phyloP scores from a whole-genome alignment of 2,329 filamentous ascomycete species.

The Macrophomina phaseolina region DNA sequence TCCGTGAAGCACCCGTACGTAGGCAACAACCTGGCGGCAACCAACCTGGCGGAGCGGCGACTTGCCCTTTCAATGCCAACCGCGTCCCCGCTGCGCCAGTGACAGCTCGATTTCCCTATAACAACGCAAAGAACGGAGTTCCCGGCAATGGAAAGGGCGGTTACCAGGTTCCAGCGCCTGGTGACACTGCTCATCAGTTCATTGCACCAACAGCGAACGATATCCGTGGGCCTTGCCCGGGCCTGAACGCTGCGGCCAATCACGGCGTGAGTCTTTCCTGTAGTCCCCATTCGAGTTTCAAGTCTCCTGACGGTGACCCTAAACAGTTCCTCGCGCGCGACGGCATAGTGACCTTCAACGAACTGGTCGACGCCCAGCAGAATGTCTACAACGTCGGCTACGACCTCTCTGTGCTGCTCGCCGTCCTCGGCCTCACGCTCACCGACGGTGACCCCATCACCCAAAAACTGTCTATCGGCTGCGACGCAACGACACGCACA shows the following conservation, averaged over 20 bases:
- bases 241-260: constrained; percentile 51
- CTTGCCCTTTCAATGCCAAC: constrained; percentile 48
- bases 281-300: not conserved
- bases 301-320: not conserved
- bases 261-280: constrained; percentile 35
- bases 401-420: constrained; percentile 49
- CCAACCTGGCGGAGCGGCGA: constrained; percentile 36
- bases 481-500: constrained; percentile 51
- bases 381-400: constrained; percentile 54
- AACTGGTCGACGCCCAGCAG: constrained; percentile 54
- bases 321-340: constrained; percentile 49
- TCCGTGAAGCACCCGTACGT: constrained; percentile 35
- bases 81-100: constrained; percentile 46
- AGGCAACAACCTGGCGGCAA: constrained; percentile 37
- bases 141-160: constrained; percentile 51
- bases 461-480: constrained; percentile 52
- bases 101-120: constrained; percentile 48
- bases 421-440: constrained; percentile 46
- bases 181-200: constrained; percentile 48
- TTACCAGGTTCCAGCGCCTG: constrained; percentile 50
- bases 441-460: constrained; percentile 51
- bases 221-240: constrained; percentile 51
- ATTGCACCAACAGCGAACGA: constrained; percentile 45
- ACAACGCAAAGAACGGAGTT: constrained; percentile 49
- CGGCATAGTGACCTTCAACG: constrained; percentile 50